These are phyloP conservation scores for Emericellopsis cladophorae DNA, from an alignment of 2,329 filamentous ascomycete species.

Conservation along the genomic window DNA sequence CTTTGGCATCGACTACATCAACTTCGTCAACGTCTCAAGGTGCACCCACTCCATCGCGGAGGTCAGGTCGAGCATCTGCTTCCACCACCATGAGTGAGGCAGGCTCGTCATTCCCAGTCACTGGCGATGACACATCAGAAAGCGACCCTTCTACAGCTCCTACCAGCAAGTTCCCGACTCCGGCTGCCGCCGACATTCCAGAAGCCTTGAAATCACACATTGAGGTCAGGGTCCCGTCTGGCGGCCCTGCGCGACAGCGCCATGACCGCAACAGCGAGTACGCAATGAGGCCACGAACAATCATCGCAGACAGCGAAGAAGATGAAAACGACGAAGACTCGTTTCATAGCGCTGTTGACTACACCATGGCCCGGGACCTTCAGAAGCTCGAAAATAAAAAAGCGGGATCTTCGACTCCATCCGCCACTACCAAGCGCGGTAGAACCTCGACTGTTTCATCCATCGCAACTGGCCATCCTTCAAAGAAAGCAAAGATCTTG, in stretches of 20 bases:
- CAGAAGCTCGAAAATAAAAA: constrained; percentile 19
- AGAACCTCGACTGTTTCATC: constrained; percentile 10
- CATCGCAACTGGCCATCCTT: constrained; percentile 7
- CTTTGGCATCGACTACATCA: neutral
- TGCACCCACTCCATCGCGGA: neutral
- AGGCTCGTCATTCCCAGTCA: constrained; percentile 17
- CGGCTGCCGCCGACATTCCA: constrained; percentile 10
- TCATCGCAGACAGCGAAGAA: constrained; percentile 28
- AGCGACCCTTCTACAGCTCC: constrained; percentile 21
- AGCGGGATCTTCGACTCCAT: neutral
- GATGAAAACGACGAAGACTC: constrained; percentile 16
- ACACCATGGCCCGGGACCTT: constrained; percentile 17
- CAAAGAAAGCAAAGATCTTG: constrained; percentile 16
- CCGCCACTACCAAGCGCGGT: constrained; percentile 10
- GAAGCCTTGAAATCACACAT: neutral
- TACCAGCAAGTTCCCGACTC: constrained; percentile 22
- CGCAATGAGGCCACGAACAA: constrained; percentile 29
- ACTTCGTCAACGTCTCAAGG: neutral
- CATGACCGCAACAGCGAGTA: constrained; percentile 28
- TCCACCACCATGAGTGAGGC: constrained; percentile 11
- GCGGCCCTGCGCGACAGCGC: constrained; percentile 11
- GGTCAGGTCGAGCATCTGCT: neutral
- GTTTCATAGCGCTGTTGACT: constrained; percentile 11
- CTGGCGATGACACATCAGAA: constrained; percentile 13
- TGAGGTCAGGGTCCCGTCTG: neutral